Percentiles rank a stretch among this genome's conserved stretches.
Evolutionary conservation across 148 eudicot genomes (phyloP).

Genomic region (Arbutus unedo): DNA sequence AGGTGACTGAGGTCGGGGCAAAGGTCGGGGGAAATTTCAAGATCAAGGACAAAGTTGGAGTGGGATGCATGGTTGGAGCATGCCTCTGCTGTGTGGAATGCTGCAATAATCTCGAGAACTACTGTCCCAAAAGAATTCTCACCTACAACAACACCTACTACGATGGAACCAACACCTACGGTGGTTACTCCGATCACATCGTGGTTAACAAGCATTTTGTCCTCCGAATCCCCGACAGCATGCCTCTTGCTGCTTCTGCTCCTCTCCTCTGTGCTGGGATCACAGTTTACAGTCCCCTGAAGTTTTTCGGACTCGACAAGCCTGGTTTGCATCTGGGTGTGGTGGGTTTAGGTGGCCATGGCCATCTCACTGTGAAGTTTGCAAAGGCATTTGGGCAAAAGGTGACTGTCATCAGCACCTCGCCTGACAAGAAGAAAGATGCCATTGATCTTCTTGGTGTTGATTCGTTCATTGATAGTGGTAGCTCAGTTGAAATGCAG

Average conservation of each 20-base stretch:
- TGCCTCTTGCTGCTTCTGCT: constrained; percentile 27
- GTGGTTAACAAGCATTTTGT: constrained; percentile 30
- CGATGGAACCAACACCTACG: constrained; percentile 24
- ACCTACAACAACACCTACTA: constrained; percentile 22
- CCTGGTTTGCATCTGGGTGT: constrained; percentile 17
- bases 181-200: constrained; percentile 34
- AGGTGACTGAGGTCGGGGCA: constrained; percentile 31
- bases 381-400: constrained; percentile 14
- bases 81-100: constrained; percentile 29
- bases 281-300: constrained; percentile 10
- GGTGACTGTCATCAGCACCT: constrained; percentile 15
- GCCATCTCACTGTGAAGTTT: constrained; percentile 14
- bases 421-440: constrained; percentile 11
- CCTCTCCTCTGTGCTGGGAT: constrained; percentile 15
- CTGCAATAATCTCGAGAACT: constrained; percentile 22
- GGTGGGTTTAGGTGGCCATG: constrained; percentile 15
- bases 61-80: constrained; percentile 33
- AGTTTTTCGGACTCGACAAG: constrained; percentile 7
- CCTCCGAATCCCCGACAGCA: constrained; percentile 22
- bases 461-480: constrained; percentile 1
- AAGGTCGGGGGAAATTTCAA: constrained; percentile 28
- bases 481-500: constrained; percentile 10
- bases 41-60: constrained; percentile 31
- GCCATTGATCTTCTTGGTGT: constrained; percentile 14
- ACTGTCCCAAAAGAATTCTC: constrained; percentile 17